A percentile compares a stretch with the other conserved stretches of the same genome.
phyloP scores from a whole-genome alignment of 2,329 filamentous ascomycete genomes.

The Beauveria sp. region DNA sequence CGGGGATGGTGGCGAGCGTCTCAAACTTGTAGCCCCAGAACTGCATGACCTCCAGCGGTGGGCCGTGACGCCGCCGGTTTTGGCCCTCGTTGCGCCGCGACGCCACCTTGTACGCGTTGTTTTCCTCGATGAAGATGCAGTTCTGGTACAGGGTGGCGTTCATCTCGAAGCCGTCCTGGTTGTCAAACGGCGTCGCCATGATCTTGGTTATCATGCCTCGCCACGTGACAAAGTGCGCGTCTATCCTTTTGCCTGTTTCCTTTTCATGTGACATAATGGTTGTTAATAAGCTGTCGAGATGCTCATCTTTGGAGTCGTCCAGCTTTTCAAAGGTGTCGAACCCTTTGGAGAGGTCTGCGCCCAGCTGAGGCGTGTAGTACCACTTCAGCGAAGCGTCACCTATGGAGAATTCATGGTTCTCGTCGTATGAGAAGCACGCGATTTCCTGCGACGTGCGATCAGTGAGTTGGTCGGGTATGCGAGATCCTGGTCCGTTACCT shows the following conservation, averaged over 20 bases:
- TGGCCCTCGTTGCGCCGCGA: conserved; percentile 47
- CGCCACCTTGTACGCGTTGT: conserved; percentile 63
- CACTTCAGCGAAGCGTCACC: conserved; percentile 77
- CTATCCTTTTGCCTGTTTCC: conserved; percentile 56
- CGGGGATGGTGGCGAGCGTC: conserved; percentile 67
- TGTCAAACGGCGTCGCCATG: conserved; percentile 75
- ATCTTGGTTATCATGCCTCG: conserved; percentile 99
- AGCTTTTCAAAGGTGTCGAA: conserved; percentile 78
- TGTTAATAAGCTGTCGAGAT: conserved; percentile 75
- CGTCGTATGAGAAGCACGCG: conserved; percentile 87
- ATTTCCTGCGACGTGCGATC: conserved; percentile 57
- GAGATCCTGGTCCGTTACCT: conserved; percentile 36
- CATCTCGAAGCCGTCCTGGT: conserved; percentile 86
- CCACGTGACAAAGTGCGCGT: conserved; percentile 84
- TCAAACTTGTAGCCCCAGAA: conserved; percentile 99
- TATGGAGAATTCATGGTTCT: conserved; percentile 66
- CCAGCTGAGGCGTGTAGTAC: conserved; percentile 72
- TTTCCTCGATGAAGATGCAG: conserved; percentile 81
- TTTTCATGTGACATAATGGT: conserved; percentile 69
- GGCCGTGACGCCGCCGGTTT: conserved; percentile 24
- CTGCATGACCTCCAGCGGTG: conserved; percentile 72
- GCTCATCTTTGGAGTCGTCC: conserved; percentile 76
- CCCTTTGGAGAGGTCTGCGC: conserved; percentile 68
- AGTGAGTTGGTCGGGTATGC: not conserved
- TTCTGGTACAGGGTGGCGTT: conserved; percentile 82